These are phyloP conservation scores for Papiliotrema laurentii DNA, from an alignment of 1,284 basidiomycete genomes.

Conservation along the genomic window DNA sequence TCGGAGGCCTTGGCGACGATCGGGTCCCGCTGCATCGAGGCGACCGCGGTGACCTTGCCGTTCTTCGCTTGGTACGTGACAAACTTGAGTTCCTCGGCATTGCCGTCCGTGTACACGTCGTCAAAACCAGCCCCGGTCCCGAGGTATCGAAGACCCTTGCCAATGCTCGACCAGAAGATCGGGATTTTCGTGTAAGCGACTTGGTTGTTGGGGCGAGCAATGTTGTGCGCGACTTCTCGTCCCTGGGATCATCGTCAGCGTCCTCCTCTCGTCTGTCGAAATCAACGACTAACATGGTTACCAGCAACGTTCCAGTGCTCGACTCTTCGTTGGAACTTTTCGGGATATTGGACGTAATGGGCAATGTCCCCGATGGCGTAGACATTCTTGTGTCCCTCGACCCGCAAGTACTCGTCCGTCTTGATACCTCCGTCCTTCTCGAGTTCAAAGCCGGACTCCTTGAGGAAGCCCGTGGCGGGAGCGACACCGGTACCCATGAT, in stretches of 20 bases:
- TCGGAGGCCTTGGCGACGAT: constrained; percentile 76
- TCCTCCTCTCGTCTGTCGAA: constrained; percentile 15
- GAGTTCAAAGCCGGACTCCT: constrained; percentile 58
- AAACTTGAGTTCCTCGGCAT: constrained; percentile 76
- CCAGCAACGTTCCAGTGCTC: constrained; percentile 84
- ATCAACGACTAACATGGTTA: constrained; percentile 20
- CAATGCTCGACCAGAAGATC: constrained; percentile 76
- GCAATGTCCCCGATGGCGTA: constrained; percentile 92
- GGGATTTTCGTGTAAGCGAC: constrained; percentile 62
- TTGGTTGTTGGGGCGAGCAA: constrained; percentile 50
- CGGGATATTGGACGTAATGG: constrained; percentile 62
- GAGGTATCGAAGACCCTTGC: constrained; percentile 75
- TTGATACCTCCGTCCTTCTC: constrained; percentile 75
- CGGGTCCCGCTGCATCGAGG: constrained; percentile 57
- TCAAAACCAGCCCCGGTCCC: constrained; percentile 63
- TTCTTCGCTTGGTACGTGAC: constrained; percentile 78
- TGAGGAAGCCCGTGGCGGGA: constrained; percentile 79
- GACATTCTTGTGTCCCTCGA: constrained; percentile 60
- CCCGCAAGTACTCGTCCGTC: constrained; percentile 73
- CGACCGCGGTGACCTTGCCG: constrained; percentile 73
- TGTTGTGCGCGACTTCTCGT: constrained; percentile 71
- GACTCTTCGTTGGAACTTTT: constrained; percentile 53
- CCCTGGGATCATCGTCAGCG: constrained; percentile 55
- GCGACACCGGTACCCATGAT: constrained; percentile 85
- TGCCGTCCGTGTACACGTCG: constrained; percentile 71